Percentiles rank a stretch among this genome's conserved stretches.
Evolutionary conservation across 305 asterid species (phyloP).

Genomic region (Galium porrigens): DNA sequence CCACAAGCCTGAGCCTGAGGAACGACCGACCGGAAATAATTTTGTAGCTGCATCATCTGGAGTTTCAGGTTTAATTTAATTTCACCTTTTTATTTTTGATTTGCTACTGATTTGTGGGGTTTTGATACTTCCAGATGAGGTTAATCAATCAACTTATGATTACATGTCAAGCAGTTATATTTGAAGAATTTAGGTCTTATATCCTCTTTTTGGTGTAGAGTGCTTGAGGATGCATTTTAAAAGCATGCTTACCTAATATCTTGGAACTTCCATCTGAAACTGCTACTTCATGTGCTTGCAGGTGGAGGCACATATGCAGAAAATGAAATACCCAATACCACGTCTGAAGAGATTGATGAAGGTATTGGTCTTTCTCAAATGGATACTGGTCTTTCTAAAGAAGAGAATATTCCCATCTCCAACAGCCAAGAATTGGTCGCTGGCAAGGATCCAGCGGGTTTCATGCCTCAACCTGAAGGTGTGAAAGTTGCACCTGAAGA

Average conservation of each 20-base stretch:
- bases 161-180: not conserved
- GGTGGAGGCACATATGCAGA: conserved; percentile 25
- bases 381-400: conserved; percentile 14
- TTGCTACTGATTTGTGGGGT: not conserved
- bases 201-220: not conserved
- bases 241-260: not conserved
- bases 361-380: conserved; percentile 25
- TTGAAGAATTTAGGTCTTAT: not conserved
- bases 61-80: conserved; percentile 32
- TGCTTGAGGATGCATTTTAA: not conserved
- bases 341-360: conserved; percentile 21
- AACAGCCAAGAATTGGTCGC: conserved; percentile 10
- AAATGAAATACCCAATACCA: conserved; percentile 25
- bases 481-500: conserved; percentile 30
- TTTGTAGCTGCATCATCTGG: conserved; percentile 18
- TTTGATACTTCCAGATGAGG: not conserved
- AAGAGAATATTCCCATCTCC: conserved; percentile 20
- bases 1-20: conserved; percentile 23
- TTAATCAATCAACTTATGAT: not conserved
- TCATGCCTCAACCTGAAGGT: conserved; percentile 19
- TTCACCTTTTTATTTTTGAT: not conserved
- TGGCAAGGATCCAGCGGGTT: conserved; percentile 16
- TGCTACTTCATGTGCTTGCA: conserved; percentile 12
- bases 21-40: conserved; percentile 23
- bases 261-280: not conserved